Evolutionary conservation across 768 basidiomycete species (phyloP).

Genomic region (Auricularia auricula-judae): DNA sequence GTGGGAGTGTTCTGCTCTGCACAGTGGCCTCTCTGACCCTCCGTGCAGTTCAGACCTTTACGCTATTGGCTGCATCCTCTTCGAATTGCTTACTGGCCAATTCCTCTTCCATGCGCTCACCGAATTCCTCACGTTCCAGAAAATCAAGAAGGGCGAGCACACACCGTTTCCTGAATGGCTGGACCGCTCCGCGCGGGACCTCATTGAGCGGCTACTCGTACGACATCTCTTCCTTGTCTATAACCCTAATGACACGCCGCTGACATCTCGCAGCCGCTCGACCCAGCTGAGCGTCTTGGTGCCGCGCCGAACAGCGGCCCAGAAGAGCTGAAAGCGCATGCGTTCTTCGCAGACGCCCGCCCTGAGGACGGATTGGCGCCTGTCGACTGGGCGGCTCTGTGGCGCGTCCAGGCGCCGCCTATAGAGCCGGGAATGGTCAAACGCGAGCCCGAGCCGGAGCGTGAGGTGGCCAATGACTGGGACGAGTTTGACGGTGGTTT

Average conservation of each 20-base stretch:
- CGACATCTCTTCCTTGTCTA: constrained; percentile 12
- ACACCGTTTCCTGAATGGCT: constrained; percentile 70
- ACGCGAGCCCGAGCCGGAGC: constrained; percentile 25
- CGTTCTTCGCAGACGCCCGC: constrained; percentile 36
- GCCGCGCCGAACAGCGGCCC: constrained; percentile 31
- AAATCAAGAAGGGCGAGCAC: constrained; percentile 83
- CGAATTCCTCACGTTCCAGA: constrained; percentile 91
- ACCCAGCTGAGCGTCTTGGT: constrained; percentile 52
- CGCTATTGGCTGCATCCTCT: constrained; percentile 91
- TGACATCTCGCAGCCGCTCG: constrained; percentile 30
- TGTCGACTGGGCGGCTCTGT: constrained; percentile 52
- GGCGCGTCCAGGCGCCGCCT: constrained; percentile 50
- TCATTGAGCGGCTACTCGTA: constrained; percentile 71
- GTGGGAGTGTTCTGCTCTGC: constrained; percentile 26
- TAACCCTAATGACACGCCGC: background rate
- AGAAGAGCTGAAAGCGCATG: constrained; percentile 42
- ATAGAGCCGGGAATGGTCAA: constrained; percentile 49
- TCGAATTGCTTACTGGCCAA: constrained; percentile 82
- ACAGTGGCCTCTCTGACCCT: constrained; percentile 2
- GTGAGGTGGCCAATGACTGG: constrained; percentile 11
- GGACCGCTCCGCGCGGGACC: constrained; percentile 67
- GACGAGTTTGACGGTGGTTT: constrained; percentile 22
- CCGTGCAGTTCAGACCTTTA: constrained; percentile 75
- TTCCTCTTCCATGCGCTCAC: constrained; percentile 88
- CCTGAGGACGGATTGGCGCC: constrained; percentile 12